These are phyloP conservation scores for Yamadazyma laniorum DNA, from an alignment of 805 yeast species.

Conservation along the genomic window DNA sequence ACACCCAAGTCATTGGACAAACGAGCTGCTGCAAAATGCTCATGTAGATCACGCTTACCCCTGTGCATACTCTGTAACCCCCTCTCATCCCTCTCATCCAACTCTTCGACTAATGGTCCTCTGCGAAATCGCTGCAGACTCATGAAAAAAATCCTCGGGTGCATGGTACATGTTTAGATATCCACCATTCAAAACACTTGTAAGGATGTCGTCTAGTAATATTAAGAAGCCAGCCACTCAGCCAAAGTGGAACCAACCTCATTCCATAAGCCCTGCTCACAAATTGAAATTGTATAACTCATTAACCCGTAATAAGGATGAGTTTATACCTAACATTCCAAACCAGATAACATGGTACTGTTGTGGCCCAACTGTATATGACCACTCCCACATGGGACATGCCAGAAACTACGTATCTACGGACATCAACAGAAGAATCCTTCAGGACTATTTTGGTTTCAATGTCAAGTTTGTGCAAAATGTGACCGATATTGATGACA, in stretches of 20 bases:
- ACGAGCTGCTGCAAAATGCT: too few relatives aligned
- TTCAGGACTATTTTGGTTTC: conserved; percentile 90
- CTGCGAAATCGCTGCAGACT: neutral
- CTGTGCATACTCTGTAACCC: too few relatives aligned
- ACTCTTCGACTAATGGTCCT: too few relatives aligned
- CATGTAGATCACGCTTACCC: too few relatives aligned
- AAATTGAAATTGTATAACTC: conserved; percentile 72
- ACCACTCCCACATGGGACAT: conserved; percentile 96
- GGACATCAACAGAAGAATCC: conserved; percentile 86
- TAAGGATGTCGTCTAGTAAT: conserved; percentile 19
- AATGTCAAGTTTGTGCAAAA: conserved; percentile 87
- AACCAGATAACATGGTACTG: conserved; percentile 88
- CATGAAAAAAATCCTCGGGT: neutral
- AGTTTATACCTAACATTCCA: conserved; percentile 65
- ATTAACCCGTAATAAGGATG: conserved; percentile 76
- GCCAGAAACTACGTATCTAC: conserved; percentile 95
- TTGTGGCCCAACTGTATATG: conserved; percentile 98
- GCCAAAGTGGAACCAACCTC: conserved; percentile 36
- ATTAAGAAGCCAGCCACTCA: conserved; percentile 33
- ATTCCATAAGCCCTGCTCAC: conserved; percentile 14
- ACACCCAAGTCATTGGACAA: too few relatives aligned
- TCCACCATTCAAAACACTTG: conserved; percentile 9
- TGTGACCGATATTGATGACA: conserved; percentile 98
- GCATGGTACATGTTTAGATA: conserved; percentile 5
- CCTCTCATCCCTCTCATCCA: too few relatives aligned